Conservation (phyloP, 2,329 filamentous ascomycete genomes). For the Raffaelea deltoideospora region DNA sequence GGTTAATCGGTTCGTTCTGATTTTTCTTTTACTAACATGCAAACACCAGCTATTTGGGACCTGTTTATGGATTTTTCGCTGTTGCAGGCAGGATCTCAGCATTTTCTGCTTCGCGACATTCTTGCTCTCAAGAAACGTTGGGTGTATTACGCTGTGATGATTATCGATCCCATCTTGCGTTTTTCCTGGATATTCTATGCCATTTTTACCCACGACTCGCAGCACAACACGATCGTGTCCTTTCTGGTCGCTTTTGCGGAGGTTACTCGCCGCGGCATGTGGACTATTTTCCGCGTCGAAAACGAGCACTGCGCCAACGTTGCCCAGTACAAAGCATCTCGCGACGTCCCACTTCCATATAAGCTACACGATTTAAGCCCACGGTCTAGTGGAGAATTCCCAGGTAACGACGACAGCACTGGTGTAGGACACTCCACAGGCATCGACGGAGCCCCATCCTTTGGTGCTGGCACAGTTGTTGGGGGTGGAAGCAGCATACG, state of each 20-base stretch:
- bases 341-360: conserved; percentile 80
- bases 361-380: conserved; percentile 27
- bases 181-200: conserved; percentile 94
- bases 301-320: conserved; percentile 97
- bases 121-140: conserved; percentile 65
- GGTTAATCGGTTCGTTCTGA: not conserved
- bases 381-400: not conserved
- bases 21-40: not conserved
- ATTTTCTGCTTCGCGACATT: conserved; percentile 58
- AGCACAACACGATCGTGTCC: conserved; percentile 70
- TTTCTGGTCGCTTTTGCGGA: conserved; percentile 70
- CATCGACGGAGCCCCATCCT: conserved; percentile 7
- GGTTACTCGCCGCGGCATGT: conserved; percentile 71
- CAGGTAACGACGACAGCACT: conserved; percentile 8
- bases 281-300: conserved; percentile 87
- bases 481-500: not conserved
- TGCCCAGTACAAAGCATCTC: conserved; percentile 71
- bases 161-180: conserved; percentile 67
- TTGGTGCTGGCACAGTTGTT: too few species aligned
- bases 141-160: conserved; percentile 78
- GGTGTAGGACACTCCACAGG: conserved; percentile 9
- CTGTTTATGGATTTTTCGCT: conserved; percentile 92
- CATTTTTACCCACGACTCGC: conserved; percentile 62
- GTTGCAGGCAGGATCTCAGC: conserved; percentile 57
- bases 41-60: conserved; percentile 61